Evolutionary conservation across 257 asterid species (phyloP), one percentile per base, ranked within the genome.

Genomic region (Anisodus acutangulus): DNA sequence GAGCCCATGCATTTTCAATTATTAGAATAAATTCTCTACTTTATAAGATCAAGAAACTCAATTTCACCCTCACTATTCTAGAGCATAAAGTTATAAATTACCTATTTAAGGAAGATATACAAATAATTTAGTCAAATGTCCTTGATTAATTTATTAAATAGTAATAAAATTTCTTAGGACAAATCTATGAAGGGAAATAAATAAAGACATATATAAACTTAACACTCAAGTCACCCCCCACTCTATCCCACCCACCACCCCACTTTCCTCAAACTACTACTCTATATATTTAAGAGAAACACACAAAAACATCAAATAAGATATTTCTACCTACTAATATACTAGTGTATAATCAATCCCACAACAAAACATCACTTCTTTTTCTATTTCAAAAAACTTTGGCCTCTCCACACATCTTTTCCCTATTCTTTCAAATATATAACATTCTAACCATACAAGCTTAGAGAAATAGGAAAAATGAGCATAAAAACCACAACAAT

Each of bases 141-240:
- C 17, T 8, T 22, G 43, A 8, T 64, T 64, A 64, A 64, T 64
- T 8, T 64, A 26, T 64, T 31, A 9, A 26, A 64, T 26, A 12
- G 31, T 31, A 13, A 67, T 67, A 35, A 66, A n/a, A 31, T 66
- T 66, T 66, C 10, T 12, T 12, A 66, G 47, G 72, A 35, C 55
- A 49, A 49, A 49, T 49, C 9, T 49, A 9, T 49, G 55, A 31
- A 31, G 35, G 12, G 12, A 9, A 8, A 49, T 49, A 9, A 8
- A 49, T 49, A 49, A 49, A 49, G 9, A 55, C 45, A 91, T 92
- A 92, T 92, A 31, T 31, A 31, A 31, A 0, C 35, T 31, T 31
- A 31, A 31, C 26, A 26, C 70, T 31, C 47, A 90, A 92, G 93
- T 84, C 86, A 89, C 88, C 92, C 78, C 78, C 31, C 31, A 16